Evolutionary conservation across 2,329 filamentous ascomycete genomes (phyloP), one percentile per base, ranked within the genome.

Genomic region (Clonostachys rhizophaga): DNA sequence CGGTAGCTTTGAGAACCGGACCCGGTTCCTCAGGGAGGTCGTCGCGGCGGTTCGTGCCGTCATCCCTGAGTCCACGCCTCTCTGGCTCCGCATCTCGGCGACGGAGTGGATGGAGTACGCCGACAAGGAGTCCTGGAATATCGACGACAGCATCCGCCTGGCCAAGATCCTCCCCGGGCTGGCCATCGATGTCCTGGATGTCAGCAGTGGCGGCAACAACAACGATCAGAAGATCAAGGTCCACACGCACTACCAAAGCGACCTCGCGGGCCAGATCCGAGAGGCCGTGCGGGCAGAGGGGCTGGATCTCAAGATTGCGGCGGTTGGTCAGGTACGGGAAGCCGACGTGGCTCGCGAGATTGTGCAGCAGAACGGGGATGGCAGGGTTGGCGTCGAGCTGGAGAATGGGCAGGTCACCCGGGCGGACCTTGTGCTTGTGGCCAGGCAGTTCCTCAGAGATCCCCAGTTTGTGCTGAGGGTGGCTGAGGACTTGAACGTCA

Each of bases 121-220:
- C 6, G 63, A 57, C 44, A 55, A 68, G 52, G 66, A 69, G 7
- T 75, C 70, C 20, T 95, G 89, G 89, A 84, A 81, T 5, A 56
- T 85, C n/a, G 77, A 84, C 40, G 78, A 91, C 54, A 63, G 55
- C 46, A 64, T 64, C 47, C 54, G 51, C 17, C 55, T 67, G n/a
- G 59, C 58, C 44, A 62, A 63, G 60, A 70, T 86, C 10, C 77
- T 96, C 1, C 86, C 88, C 0, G 79, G 77, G 1, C 72, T 76
- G 12, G 91, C 91, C 33, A 78, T 96, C 40, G 91, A 96, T 62
- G 71, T 95, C 14, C 75, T 96, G 33, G 91, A 96, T 62, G 81
- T 95, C 48, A 90, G 84, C 55, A 84, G 83, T 1, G 89, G 84
- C 34, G 91, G 88, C 37, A 87, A 88, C 61, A 78, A 83, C 60